These are phyloP conservation scores for Coffea eugenioides DNA, from an alignment of 257 asterid species.

Conservation along the genomic window DNA sequence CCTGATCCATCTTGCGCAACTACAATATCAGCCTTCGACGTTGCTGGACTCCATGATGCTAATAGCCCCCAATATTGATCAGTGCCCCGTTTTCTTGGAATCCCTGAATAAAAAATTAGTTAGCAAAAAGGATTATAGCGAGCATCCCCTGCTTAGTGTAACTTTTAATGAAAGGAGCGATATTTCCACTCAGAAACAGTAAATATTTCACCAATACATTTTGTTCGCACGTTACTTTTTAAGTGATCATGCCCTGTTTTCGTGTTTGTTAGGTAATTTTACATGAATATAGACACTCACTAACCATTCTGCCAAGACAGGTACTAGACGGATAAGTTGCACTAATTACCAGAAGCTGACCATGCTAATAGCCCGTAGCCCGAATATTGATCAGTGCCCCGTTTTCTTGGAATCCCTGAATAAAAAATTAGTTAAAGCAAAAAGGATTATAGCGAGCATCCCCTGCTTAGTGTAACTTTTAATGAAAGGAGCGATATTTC, in stretches of 20 bases:
- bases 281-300: neutral
- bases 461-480: no score
- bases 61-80: constrained; percentile 31
- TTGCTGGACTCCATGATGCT: constrained; percentile 48
- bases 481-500: neutral
- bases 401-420: constrained; percentile 17
- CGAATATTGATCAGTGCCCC: constrained; percentile 15
- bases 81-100: constrained; percentile 18
- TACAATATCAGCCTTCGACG: constrained; percentile 48
- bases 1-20: constrained; percentile 77
- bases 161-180: no score
- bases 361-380: constrained; percentile 42
- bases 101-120: constrained; percentile 1
- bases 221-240: neutral
- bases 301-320: neutral
- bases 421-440: neutral
- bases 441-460: no score
- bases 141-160: no score
- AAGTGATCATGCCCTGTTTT: neutral
- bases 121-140: no score
- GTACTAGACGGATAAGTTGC: no score
- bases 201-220: neutral
- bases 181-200: neutral
- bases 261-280: neutral
- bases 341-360: no score